Evolutionary conservation across 1,139 yeast genomes (phyloP).

Genomic region (Komagataea norvegica): DNA sequence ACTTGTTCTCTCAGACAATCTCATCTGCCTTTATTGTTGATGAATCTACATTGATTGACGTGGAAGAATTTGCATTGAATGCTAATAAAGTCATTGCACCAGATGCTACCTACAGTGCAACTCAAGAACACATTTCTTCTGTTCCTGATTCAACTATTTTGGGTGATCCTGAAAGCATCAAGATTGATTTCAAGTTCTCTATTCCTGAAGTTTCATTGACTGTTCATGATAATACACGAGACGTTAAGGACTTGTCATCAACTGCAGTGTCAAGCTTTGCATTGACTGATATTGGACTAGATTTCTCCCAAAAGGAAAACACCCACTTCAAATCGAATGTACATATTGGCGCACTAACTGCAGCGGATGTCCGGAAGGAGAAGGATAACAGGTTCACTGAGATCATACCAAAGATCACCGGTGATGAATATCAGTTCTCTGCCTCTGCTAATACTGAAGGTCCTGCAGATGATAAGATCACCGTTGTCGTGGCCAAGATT

Average conservation of each 20-base stretch:
- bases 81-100: constrained; percentile 34
- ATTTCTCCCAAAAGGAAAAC: constrained; percentile 47
- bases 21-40: constrained; percentile 49
- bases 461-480: constrained; percentile 36
- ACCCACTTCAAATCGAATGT: constrained; percentile 58
- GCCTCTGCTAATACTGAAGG: constrained; percentile 47
- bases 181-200: constrained; percentile 48
- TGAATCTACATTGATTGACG: constrained; percentile 40
- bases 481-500: constrained; percentile 57
- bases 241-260: constrained; percentile 34
- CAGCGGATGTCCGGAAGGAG: constrained; percentile 63
- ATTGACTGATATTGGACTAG: constrained; percentile 52
- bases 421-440: constrained; percentile 68
- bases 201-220: constrained; percentile 64
- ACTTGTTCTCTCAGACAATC: constrained; percentile 52
- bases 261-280: constrained; percentile 59
- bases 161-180: constrained; percentile 32
- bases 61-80: constrained; percentile 57
- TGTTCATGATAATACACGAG: constrained; percentile 54
- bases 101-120: constrained; percentile 21
- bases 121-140: constrained; percentile 15
- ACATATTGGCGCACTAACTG: constrained; percentile 67
- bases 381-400: constrained; percentile 69
- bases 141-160: constrained; percentile 4
- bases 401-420: constrained; percentile 66